Evolutionary conservation across 169 alveolate species (phyloP).

Genomic region (Theileria sp.): DNA sequence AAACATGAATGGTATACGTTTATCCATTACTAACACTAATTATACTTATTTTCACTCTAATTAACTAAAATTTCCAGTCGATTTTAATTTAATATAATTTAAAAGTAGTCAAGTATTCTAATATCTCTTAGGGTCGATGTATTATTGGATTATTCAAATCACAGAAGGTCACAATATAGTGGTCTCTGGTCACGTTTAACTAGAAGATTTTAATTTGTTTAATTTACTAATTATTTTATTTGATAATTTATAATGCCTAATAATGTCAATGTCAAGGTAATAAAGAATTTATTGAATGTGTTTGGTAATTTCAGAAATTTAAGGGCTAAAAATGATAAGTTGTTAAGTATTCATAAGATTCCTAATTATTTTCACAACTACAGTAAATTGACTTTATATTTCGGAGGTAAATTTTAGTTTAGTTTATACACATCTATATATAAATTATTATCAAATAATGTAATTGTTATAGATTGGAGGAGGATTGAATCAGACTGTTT

Average conservation of each 20-base stretch:
- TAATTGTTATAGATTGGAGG: constrained; percentile 20
- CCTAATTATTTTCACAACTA: constrained; percentile 17
- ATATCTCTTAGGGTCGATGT: constrained; percentile 58
- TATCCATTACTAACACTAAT: not conserved
- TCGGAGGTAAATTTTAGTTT: constrained; percentile 5
- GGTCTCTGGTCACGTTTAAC: constrained; percentile 63
- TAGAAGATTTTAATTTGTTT: constrained; percentile 23
- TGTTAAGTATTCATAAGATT: constrained; percentile 11
- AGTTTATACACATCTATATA: constrained; percentile 1
- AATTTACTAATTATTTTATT: constrained; percentile 10
- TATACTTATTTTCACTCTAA: too few relatives aligned
- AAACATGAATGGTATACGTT: constrained; percentile 61
- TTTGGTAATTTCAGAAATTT: constrained; percentile 4
- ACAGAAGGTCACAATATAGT: constrained; percentile 64
- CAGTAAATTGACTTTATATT: constrained; percentile 6
- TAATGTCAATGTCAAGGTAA: constrained; percentile 2
- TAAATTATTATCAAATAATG: not conserved
- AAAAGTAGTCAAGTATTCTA: not conserved
- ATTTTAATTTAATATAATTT: too few relatives aligned
- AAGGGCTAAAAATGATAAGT: not conserved
- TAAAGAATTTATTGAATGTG: constrained; percentile 14
- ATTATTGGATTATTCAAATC: constrained; percentile 61
- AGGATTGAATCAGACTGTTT: constrained; percentile 20
- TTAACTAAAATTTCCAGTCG: not conserved
- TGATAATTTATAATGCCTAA: not conserved